A percentile compares a stretch with the other conserved stretches of the same genome.
These are phyloP conservation scores for Pleurotus djamor DNA, from an alignment of 768 basidiomycete species.

Conservation along the genomic window DNA sequence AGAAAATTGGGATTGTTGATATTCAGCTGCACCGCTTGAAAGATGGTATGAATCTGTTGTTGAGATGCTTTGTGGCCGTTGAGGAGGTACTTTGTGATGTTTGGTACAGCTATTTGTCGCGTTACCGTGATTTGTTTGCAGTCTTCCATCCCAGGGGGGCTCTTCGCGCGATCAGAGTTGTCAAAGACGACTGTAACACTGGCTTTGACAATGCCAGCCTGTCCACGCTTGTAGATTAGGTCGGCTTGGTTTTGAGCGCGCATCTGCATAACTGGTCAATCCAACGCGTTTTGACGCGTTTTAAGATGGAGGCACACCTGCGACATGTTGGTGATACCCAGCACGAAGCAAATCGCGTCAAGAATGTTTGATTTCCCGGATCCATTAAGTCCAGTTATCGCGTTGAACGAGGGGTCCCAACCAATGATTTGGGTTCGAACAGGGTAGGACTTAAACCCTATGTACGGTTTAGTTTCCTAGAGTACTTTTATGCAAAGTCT, in stretches of 20 bases:
- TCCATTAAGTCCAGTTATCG: constrained; percentile 94
- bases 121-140: constrained; percentile 93
- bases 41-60: constrained; percentile 81
- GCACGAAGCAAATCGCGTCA: constrained; percentile 98
- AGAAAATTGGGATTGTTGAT: constrained; percentile 99
- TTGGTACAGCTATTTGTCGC: constrained; percentile 91
- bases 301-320: constrained; percentile 47
- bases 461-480: neutral
- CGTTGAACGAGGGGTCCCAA: constrained; percentile 98
- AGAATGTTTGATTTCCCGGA: constrained; percentile 99
- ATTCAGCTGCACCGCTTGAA: constrained; percentile 96
- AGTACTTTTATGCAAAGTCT: neutral
- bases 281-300: neutral
- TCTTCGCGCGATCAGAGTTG: constrained; percentile 85
- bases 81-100: constrained; percentile 90
- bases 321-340: constrained; percentile 97
- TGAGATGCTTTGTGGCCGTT: constrained; percentile 95
- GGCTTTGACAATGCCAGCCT: constrained; percentile 95
- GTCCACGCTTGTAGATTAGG: constrained; percentile 98
- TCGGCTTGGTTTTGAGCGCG: constrained; percentile 95
- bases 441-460: constrained; percentile 98
- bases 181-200: constrained; percentile 99
- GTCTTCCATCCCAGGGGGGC: constrained; percentile 80
- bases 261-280: constrained; percentile 50
- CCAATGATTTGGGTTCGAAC: constrained; percentile 94